phyloP scores from a whole-genome alignment of 176 grass and related monocot species.

The Zea mays region Zm-B73-REFERENCE-NAM-5.0 NC_050104.1:15002001-15002500 shows the following conservation, averaged over 20 bases:
- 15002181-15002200: constrained; percentile 82
- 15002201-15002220: constrained; percentile 66
- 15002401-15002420: background rate
- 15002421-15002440: constrained; percentile 19
- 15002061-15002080: constrained; percentile 57
- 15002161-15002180: constrained; percentile 61
- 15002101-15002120: constrained; percentile 51
- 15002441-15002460: background rate
- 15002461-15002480: background rate
- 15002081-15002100: constrained; percentile 40
- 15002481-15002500: constrained; percentile 3
- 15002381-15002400: background rate
- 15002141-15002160: constrained; percentile 50
- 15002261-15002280: constrained; percentile 88
- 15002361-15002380: background rate
- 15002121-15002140: constrained; percentile 67
- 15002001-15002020: constrained; percentile 47
- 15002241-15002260: constrained; percentile 75
- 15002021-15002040: constrained; percentile 33
- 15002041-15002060: constrained; percentile 45
- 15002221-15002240: constrained; percentile 81
- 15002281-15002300: constrained; percentile 84
- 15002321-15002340: background rate
- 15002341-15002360: background rate
- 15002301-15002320: constrained; percentile 34